A percentile compares a stretch with the other conserved stretches of the same genome.
Conservation (phyloP, 2,329 filamentous ascomycete species). For the Immersiporthe knoxdaviesiana region DNA sequence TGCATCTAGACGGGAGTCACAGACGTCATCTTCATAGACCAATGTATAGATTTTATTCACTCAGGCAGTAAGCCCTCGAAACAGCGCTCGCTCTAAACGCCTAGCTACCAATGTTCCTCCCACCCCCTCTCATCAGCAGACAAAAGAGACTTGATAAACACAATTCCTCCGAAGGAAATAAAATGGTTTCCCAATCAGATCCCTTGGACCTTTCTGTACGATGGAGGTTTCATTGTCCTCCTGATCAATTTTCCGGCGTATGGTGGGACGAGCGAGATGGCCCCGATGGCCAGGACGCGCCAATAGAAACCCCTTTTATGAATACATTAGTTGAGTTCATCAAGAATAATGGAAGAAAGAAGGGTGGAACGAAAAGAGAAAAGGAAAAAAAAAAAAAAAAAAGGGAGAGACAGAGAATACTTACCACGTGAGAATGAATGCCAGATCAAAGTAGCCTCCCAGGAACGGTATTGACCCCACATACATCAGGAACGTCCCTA, state of each 20-base stretch:
- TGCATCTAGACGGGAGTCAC: conserved; percentile 7
- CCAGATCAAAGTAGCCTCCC: conserved; percentile 85
- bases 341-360: not conserved
- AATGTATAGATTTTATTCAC: conserved; percentile 1
- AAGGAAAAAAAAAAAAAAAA: no score
- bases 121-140: conserved; percentile 10
- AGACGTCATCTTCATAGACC: conserved; percentile 18
- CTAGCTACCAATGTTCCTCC: conserved; percentile 26
- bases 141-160: conserved; percentile 13
- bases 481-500: conserved; percentile 83
- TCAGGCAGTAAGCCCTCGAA: not conserved
- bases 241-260: conserved; percentile 86
- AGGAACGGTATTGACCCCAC: conserved; percentile 84
- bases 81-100: conserved; percentile 25
- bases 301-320: conserved; percentile 79
- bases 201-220: conserved; percentile 88
- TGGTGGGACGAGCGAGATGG: conserved; percentile 81
- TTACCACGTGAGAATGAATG: conserved; percentile 72
- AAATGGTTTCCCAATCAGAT: conserved; percentile 50
- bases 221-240: conserved; percentile 85
- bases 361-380: not conserved
- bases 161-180: not conserved
- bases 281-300: conserved; percentile 79
- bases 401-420: no score
- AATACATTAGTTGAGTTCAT: conserved; percentile 32